Evolutionary conservation across 2,329 filamentous ascomycete species (phyloP), one percentile per base, ranked within the genome.

Genomic region (Phialophora macrospora): DNA sequence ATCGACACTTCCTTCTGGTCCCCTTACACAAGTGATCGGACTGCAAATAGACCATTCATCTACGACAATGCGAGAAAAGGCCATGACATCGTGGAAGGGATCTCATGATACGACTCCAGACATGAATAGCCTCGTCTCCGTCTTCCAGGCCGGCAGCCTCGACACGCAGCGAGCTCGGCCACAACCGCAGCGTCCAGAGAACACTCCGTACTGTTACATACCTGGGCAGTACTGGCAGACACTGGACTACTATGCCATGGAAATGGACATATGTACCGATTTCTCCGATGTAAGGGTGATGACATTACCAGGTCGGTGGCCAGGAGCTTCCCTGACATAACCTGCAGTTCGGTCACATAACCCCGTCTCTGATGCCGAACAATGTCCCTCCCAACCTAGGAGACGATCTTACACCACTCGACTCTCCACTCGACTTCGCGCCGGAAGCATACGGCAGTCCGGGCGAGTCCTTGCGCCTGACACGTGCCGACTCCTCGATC

Each of bases 211-310:
- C 55, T 59, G 34, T 41, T 64, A 67, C 52, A 57, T 57, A 44
- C 60, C 64, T 8, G 49, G 62, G 1, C 65, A 64, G 9, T 62
- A 64, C 62, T 67, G 61, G 65, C 57, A 64, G 52, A 52, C 61
- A 34, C 20, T 67, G 38, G 65, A 60, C 48, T 64, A 62, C 58
- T 63, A 63, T 49, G 62, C 59, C 32, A 62, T 67, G 61, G 44
- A 54, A 26, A 55, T 62, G 57, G 62, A 64, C 22, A 58, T 64
- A 14, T 60, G 54, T 44, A 54, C 57, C 34, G 62, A 61, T 28
- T 26, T 55, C n/a, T 55, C 48, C 24, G 54, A 64, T 56, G 65
- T 67, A 59, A 60, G 52, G 58, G 14, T n/a, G 48, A 51, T 28
- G 14, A n/a, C 46, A n/a, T 28, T n/a, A 28, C 24, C 58, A 30